Evolutionary conservation across 2,329 filamentous ascomycete species (phyloP).

Genomic region (Pseudocercospora cruenta): DNA sequence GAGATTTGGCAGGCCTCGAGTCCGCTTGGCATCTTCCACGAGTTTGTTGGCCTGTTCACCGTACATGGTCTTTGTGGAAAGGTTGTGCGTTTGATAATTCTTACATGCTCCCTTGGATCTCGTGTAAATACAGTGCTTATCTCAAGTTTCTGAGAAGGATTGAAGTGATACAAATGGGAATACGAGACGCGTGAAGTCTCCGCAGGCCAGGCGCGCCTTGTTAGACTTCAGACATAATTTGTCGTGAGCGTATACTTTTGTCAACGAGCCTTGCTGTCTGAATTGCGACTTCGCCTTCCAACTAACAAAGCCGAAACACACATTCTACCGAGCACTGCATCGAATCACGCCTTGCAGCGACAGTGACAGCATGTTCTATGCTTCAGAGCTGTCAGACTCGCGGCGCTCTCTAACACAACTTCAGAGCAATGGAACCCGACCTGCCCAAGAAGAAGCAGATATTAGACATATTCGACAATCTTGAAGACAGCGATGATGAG

Average conservation of each 20-base stretch:
- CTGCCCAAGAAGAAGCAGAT: constrained; percentile 27
- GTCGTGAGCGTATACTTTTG: not conserved
- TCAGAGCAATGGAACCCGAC: constrained; percentile 2
- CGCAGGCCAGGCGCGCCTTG: no score
- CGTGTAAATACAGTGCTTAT: no score
- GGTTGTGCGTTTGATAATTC: not conserved
- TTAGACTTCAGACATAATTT: not conserved
- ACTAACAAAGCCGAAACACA: no score
- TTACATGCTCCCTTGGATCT: not conserved
- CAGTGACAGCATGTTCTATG: not conserved
- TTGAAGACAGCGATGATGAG: constrained; percentile 29
- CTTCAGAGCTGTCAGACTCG: not conserved
- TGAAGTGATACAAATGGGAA: not conserved
- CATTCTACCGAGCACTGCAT: not conserved
- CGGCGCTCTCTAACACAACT: not conserved
- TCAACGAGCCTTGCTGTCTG: not conserved
- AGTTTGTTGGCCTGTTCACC: constrained; percentile 85
- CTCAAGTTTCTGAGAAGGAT: not conserved
- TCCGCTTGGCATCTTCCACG: constrained; percentile 96
- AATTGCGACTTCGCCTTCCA: no score
- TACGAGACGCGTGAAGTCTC: no score
- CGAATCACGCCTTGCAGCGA: not conserved
- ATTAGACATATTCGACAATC: constrained; percentile 29
- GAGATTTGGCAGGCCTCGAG: constrained; percentile 80
- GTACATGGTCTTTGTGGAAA: constrained; percentile 66